Evolutionary conservation across 768 basidiomycete genomes (phyloP).

Genomic region (Auricularia heimuer): DNA sequence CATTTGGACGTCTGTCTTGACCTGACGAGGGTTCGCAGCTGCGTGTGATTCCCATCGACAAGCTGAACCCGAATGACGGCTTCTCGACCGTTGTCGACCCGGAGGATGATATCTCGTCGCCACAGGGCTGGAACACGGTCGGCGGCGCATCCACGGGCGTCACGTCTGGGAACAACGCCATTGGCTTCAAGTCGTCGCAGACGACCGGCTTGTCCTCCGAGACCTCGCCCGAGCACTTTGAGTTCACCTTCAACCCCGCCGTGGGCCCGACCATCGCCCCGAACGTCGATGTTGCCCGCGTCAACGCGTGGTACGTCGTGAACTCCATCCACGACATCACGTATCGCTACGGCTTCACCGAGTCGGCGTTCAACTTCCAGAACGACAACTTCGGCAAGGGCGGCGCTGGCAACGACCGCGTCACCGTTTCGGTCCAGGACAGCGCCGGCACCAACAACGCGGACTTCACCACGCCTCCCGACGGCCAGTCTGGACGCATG

Average conservation of each 20-base stretch:
- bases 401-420: conserved; percentile 39
- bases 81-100: conserved; percentile 42
- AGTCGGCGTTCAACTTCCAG: conserved; percentile 52
- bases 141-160: conserved; percentile 26
- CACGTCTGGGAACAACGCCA: conserved; percentile 33
- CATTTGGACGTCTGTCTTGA: neutral
- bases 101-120: conserved; percentile 43
- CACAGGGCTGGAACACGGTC: conserved; percentile 44
- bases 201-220: conserved; percentile 24
- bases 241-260: conserved; percentile 26
- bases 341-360: conserved; percentile 54
- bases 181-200: conserved; percentile 21
- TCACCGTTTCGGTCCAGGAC: conserved; percentile 43
- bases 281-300: conserved; percentile 45
- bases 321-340: conserved; percentile 49
- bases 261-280: conserved; percentile 30
- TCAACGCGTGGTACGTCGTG: conserved; percentile 41
- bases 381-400: conserved; percentile 43
- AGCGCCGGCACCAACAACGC: conserved; percentile 31
- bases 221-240: conserved; percentile 30
- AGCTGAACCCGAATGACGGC: conserved; percentile 41
- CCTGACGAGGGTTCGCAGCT: conserved; percentile 9
- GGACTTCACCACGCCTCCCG: conserved; percentile 1
- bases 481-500: conserved; percentile 31
- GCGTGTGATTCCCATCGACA: conserved; percentile 39